Base-by-base conservation (phyloP, 1,284 basidiomycete species). In the Cystobasidiaceae sp. region DNA sequence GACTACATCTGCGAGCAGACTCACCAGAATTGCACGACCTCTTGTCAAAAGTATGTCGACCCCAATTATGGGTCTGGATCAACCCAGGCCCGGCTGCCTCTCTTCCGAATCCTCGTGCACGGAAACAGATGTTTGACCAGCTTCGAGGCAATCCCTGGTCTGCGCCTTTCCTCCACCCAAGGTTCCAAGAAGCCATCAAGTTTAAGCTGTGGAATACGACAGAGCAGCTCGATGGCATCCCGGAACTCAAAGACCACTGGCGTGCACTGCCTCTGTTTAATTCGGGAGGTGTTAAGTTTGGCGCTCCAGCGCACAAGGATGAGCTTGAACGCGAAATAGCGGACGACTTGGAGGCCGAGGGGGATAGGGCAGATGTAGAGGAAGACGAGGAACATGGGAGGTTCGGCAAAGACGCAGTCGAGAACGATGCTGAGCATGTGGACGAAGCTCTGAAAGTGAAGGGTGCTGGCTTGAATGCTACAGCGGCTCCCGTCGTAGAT, bases 141-240 rank as follows among this genome's bases (percentile, higher is more conserved):
- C 81, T 92, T 43, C 83, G 84, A 66, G 80, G 81, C 6, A 92
- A 87, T 74, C 88, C 89, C 0, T 92, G 90, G 89, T 84, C 87
- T 1, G 83, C 87, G 2, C 89, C 90, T 0, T 89, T 92, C 79
- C 79, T 92, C 17, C 87, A 92, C 75, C 82, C 82, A 21, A 81
- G 88, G 57, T 91, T 92, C 79, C 82, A 84, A 64, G 86, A 89
- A 67, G 82, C 88, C 19, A 85, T 92, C 75, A 83, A 87, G 73
- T 92, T 92, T 80, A 88, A 86, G 74, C 81, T 91, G 73, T 92
- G 89, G 89, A 91, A 92, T 74, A 91, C 90, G 37, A 91, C 89
- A 3, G 89, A 90, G 71, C 89, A 90, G 71, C 79, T 92, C 41
- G 90, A 92, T 70, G 85, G 86, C 39, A 81, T 90, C 1, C 83